Percentiles rank a stretch among this genome's conserved stretches.
Evolutionary conservation across 345 rosid genomes (phyloP).

Genomic region (Acer yangbiense): DNA sequence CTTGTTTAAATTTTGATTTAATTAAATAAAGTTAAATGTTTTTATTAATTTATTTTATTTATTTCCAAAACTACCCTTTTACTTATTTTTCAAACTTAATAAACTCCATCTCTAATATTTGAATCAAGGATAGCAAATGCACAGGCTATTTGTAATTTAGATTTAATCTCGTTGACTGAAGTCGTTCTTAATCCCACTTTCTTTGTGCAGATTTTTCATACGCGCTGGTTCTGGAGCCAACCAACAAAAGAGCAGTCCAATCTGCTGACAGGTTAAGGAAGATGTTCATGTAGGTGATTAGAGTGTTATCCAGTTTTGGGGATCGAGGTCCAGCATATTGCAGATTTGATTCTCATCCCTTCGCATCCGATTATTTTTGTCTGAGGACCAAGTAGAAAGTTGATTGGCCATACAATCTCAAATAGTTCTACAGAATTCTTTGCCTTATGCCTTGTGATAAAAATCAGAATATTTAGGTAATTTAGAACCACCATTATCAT

Average conservation of each 20-base stretch:
- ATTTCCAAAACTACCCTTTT: too few relatives aligned
- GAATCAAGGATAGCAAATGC: too few relatives aligned
- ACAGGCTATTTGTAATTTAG: not conserved
- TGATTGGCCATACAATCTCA: not conserved
- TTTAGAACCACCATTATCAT: not conserved
- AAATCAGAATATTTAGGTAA: slow-evolving; percentile 11
- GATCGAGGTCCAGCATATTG: not conserved
- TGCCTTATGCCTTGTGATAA: not conserved
- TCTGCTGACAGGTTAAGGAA: slow-evolving; percentile 82
- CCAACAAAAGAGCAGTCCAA: slow-evolving; percentile 78
- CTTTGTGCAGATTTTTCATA: slow-evolving; percentile 67
- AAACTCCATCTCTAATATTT: too few relatives aligned
- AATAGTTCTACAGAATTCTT: too few relatives aligned
- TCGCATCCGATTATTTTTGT: slow-evolving; percentile 3
- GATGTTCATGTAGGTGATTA: slow-evolving; percentile 37
- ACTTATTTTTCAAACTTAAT: too few relatives aligned
- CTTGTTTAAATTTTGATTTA: too few relatives aligned
- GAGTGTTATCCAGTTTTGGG: not conserved
- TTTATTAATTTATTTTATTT: too few relatives aligned
- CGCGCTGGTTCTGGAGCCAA: slow-evolving; percentile 94
- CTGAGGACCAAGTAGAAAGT: not conserved
- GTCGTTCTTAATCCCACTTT: slow-evolving; percentile 5
- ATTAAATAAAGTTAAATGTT: too few relatives aligned
- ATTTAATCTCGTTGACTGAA: not conserved
- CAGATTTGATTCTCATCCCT: not conserved